Evolutionary conservation across 208 protist species (phyloP), one percentile per base, ranked within the genome.

Genomic region (Trypanosoma melophagium): DNA sequence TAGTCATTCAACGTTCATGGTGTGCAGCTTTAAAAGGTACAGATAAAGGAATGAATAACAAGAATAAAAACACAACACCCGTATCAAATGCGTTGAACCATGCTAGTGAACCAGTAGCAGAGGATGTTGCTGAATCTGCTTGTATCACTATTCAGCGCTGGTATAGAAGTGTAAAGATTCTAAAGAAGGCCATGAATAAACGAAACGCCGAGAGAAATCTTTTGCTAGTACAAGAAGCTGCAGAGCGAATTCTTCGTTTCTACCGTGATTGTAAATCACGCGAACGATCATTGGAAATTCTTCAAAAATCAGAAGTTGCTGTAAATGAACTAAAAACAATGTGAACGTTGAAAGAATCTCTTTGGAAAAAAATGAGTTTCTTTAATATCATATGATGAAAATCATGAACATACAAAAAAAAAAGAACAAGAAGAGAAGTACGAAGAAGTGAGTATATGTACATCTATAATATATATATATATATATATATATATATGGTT

Each of bases 1-100:
- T 67, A 19, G 83, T 83, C 0, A 87, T 92, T 50, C 75, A 92
- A 49, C 72, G 74, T 0, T 61, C 77, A 12, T 92, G 86, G 86
- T 67, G 76, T 3, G 7, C 25, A 41, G n/a, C 8, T 31, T 52
- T 24, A 3, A 13, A 35, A 38, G 1, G 8, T 24, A 57, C 5
- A 21, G 13, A 31, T 38, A 28, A 41, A 35, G 31, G 25, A 60
- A 42, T 35, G 5, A 5, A 50, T 14, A 0, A 51, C 31, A 42
- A 69, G 8, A 22, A 22, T 28, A 38, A 24, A 5, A 55, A 55
- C 2, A 24, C 7, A 24, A 55, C 12, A 12, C 7, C 7, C 24
- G 12, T 31, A 55, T 14, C 9, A 1, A 19, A 24, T 28, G 22
- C n/a, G 7, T 14, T 31, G 24, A 38, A 35, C 12, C 7, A 4